These are phyloP conservation scores for Entomortierella parvispora DNA, from an alignment of 192 early-diverging fungal genomes.

Conservation along the genomic window DNA sequence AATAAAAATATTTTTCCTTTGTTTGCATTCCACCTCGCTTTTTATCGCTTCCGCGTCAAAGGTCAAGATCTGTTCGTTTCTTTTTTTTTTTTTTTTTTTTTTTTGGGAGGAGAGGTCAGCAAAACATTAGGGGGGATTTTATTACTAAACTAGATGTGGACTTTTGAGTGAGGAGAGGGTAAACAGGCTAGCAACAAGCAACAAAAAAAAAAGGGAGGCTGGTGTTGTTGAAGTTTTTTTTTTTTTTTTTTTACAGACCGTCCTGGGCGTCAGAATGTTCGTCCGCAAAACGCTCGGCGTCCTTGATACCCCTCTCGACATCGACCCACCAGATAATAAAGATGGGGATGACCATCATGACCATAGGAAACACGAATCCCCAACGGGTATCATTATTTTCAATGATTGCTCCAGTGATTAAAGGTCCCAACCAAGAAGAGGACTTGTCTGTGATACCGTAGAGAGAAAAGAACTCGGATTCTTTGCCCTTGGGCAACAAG, in stretches of 20 bases:
- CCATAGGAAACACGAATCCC: slow-evolving; percentile 65
- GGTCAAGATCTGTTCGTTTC: not conserved
- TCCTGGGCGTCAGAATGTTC: slow-evolving; percentile 46
- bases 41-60: too few species aligned
- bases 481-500: slow-evolving; percentile 71
- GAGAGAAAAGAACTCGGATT: slow-evolving; percentile 76
- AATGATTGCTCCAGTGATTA: slow-evolving; percentile 74
- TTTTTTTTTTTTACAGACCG: slow-evolving; percentile 20
- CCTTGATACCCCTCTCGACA: slow-evolving; percentile 64
- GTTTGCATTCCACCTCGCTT: too few species aligned
- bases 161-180: too few species aligned
- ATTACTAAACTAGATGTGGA: too few species aligned
- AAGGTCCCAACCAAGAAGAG: slow-evolving; percentile 76
- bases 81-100: not conserved
- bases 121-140: too few species aligned
- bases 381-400: slow-evolving; percentile 64
- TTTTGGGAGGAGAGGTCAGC: not conserved
- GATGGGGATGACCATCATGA: slow-evolving; percentile 63
- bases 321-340: slow-evolving; percentile 64
- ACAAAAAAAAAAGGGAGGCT: not conserved
- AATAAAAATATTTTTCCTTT: too few species aligned
- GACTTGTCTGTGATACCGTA: slow-evolving; percentile 81
- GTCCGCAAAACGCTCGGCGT: slow-evolving; percentile 53
- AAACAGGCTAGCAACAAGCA: not conserved
- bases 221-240: not conserved